Evolutionary conservation across 371 early-diverging fungal genomes (phyloP), one percentile per base, ranked within the genome.

Genomic region (Circinella minor): DNA sequence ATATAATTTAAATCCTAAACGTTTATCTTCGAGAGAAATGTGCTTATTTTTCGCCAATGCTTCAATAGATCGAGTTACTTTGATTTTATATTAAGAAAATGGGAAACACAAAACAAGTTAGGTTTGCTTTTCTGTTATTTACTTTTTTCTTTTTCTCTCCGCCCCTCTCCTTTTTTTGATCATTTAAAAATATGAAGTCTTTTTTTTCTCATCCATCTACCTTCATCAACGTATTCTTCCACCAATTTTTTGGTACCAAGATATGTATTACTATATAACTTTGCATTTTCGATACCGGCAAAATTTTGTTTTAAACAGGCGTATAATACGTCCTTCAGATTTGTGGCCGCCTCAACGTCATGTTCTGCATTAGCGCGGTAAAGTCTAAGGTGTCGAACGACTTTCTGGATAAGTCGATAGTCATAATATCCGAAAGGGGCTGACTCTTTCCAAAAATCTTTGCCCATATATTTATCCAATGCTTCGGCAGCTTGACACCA

Each of bases 211-310:
- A 11, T 11, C 11, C 43, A 6, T 43, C 51, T 77, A 87, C 89
- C 89, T 86, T 95, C 94, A 36, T 90, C 90, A 0, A 93, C 87
- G 65, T 92, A 96, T 47, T 89, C 89, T 43, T 94, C 93, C 11
- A 96, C 88, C 1, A 94, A 81, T 4, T 70, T 68, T 65, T 94
- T 94, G 15, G 96, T 93, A 11, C 95, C 95, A 51, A 90, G 83
- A 69, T 93, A 90, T 4, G 91, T 88, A 55, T 89, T 84, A 38
- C 89, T 88, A 78, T 95, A 95, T 17, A 95, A 79, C n/a, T 85
- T 80, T 54, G 79, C 81, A 76, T 92, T 92, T 67, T 94, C 93
- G 46, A 94, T 87, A 14, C 94, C 94, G 15, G 91, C 95, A 74
- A 95, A 86, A 73, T 95, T 94, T 64, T 84, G 76, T 70, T 92